These are phyloP conservation scores for Kuraishia hungarica DNA, from an alignment of 805 yeast genomes.

Conservation along the genomic window DNA sequence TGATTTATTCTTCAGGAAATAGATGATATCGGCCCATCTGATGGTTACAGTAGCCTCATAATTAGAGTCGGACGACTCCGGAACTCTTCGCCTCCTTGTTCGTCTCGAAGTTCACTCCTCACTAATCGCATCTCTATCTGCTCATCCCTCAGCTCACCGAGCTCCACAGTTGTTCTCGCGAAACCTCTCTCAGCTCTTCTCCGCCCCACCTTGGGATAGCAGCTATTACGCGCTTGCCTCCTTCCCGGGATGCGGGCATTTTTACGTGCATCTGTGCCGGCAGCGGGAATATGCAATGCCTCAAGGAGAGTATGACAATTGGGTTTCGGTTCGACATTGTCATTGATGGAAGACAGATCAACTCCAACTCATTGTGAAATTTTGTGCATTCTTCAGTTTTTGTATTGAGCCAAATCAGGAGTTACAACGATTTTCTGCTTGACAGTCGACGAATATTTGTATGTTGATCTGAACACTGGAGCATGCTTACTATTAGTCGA, in stretches of 20 bases:
- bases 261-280: neutral
- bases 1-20: no score
- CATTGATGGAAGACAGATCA: neutral
- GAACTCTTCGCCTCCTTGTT: no score
- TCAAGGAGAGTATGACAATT: neutral
- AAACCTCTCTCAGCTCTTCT: neutral
- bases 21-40: no score
- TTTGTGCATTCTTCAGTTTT: neutral
- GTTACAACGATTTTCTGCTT: neutral
- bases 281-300: neutral
- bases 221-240: neutral
- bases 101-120: no score
- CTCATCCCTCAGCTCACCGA: neutral
- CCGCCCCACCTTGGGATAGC: conserved; percentile 9
- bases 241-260: neutral
- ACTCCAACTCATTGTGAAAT: neutral
- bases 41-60: no score
- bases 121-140: no score
- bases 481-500: neutral
- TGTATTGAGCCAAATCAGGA: neutral
- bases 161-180: neutral
- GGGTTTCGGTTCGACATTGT: neutral
- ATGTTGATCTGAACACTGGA: neutral
- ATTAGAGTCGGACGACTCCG: no score
- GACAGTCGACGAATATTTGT: neutral